Evolutionary conservation across 2,329 filamentous ascomycete genomes (phyloP).

Genomic region (Fusarium sp.): DNA sequence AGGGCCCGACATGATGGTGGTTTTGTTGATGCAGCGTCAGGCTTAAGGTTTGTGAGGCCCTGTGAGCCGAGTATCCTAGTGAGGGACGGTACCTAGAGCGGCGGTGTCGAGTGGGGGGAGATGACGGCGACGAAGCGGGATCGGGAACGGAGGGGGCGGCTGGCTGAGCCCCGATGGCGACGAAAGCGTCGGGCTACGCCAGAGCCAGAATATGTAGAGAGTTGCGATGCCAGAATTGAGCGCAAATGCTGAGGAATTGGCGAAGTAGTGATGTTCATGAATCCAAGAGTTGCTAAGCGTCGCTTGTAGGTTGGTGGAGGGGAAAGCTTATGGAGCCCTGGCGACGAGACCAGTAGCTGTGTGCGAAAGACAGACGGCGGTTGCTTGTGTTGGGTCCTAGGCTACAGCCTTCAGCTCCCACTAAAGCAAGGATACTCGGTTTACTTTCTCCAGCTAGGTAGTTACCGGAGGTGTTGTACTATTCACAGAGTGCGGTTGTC

Average conservation of each 20-base stretch:
- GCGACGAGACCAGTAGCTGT: slow-evolving; percentile 3
- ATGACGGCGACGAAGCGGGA: slow-evolving; percentile 35
- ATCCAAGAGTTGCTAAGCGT: slow-evolving; percentile 23
- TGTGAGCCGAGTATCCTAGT: slow-evolving; percentile 11
- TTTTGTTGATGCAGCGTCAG: slow-evolving; percentile 20
- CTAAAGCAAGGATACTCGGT: slow-evolving; percentile 10
- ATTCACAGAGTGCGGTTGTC: slow-evolving; percentile 5
- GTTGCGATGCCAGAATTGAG: slow-evolving; percentile 28
- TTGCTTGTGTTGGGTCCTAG: slow-evolving; percentile 19
- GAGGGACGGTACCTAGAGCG: slow-evolving; percentile 25
- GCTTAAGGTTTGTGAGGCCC: slow-evolving; percentile 17
- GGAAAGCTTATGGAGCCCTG: slow-evolving; percentile 19
- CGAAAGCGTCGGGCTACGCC: slow-evolving; percentile 35
- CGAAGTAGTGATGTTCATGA: slow-evolving; percentile 40
- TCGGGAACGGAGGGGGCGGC: slow-evolving; percentile 29
- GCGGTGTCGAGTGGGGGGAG: slow-evolving; percentile 34
- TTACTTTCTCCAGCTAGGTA: background rate
- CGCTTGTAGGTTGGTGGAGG: slow-evolving; percentile 17
- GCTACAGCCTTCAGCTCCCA: slow-evolving; percentile 26
- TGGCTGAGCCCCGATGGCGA: slow-evolving; percentile 34
- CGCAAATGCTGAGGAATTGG: slow-evolving; percentile 25
- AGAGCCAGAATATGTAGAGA: slow-evolving; percentile 21
- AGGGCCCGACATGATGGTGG: slow-evolving; percentile 41
- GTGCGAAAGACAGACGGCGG: slow-evolving; percentile 18
- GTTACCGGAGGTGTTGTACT: background rate